These are phyloP conservation scores for Noccaea caerulescens DNA, from an alignment of 345 rosid genomes.

Conservation along the genomic window DNA sequence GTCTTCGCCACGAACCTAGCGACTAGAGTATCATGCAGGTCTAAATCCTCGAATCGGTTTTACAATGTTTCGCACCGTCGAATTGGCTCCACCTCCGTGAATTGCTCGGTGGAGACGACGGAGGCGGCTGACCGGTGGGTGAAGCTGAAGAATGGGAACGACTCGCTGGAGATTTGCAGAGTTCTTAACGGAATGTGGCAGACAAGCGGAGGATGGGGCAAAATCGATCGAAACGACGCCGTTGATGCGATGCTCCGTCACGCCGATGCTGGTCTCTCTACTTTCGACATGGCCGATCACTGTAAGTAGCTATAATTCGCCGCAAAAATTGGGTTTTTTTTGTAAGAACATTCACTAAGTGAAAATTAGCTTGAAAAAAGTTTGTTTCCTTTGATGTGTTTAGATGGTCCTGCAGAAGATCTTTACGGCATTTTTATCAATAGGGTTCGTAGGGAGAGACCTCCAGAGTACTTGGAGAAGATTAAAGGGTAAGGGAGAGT, in stretches of 20 bases:
- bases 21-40: slow-evolving; percentile 28
- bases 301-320: slow-evolving; percentile 48
- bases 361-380: background rate
- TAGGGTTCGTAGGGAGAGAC: slow-evolving; percentile 75
- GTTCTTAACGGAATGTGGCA: slow-evolving; percentile 95
- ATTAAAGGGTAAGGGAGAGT: slow-evolving; percentile 69
- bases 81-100: slow-evolving; percentile 43
- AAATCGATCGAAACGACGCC: slow-evolving; percentile 77
- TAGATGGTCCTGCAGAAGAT: slow-evolving; percentile 97
- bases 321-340: too few relatives aligned
- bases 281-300: slow-evolving; percentile 98
- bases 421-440: slow-evolving; percentile 91
- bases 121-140: slow-evolving; percentile 49
- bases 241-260: slow-evolving; percentile 81
- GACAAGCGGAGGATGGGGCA: slow-evolving; percentile 92
- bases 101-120: slow-evolving; percentile 51
- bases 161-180: slow-evolving; percentile 83
- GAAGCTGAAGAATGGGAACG: slow-evolving; percentile 72
- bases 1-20: slow-evolving; percentile 44
- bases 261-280: slow-evolving; percentile 84
- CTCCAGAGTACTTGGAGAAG: slow-evolving; percentile 69
- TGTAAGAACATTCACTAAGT: background rate
- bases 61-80: slow-evolving; percentile 27
- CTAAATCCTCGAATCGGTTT: slow-evolving; percentile 22
- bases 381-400: background rate